Base-by-base conservation (phyloP, 2,329 filamentous ascomycete genomes). In the Cladosporium velox region DNA sequence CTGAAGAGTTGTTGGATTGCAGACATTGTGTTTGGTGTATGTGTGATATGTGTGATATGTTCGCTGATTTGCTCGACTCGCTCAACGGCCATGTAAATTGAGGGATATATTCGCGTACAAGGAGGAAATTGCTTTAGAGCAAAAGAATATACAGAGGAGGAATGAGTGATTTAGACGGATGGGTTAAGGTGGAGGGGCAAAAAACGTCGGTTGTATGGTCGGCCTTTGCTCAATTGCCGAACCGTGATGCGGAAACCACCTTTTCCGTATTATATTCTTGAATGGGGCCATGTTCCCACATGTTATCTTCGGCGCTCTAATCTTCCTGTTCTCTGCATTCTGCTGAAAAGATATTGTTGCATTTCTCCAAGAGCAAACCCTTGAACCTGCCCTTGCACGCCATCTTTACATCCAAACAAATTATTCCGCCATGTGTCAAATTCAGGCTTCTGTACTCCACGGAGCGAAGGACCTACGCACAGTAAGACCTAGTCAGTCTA, bases 391-490 rank as follows among this genome's bases (percentile, higher is more conserved):
- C 41, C 41, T 24, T 47, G 41, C n/a, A 47, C 41, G 41, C 24
- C 15, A 12, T 34, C 51, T 30, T 30, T 14, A 54, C 52, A 55
- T 2, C 18, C 28, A n/a, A 52, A 28, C 15, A 44, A n/a, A 18
- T 28, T 52, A 18, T 32, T 26, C 49, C 51, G 55, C 24, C 24
- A 64, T 64, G 61, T 55, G 49, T 70, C 76, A 77, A 74, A 82
- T 81, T 73, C 81, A 75, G 75, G 79, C 75, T 59, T 87, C 77
- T n/a, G 85, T 89, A 65, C 81, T 89, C 11, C 85, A 88, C 71
- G 86, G 85, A 62, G 82, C 85, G 32, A 87, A 86, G 77, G 86
- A 88, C 71, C 79, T 88, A 64, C 80, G 85, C 70, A 79, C 88
- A 60, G 86, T 87, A 80, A 70, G 80, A 69, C 30, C 10, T 11